Evolutionary conservation across 208 protist species (phyloP), one percentile per base, ranked within the genome.

Genomic region (Wallacemonas collosoma): DNA sequence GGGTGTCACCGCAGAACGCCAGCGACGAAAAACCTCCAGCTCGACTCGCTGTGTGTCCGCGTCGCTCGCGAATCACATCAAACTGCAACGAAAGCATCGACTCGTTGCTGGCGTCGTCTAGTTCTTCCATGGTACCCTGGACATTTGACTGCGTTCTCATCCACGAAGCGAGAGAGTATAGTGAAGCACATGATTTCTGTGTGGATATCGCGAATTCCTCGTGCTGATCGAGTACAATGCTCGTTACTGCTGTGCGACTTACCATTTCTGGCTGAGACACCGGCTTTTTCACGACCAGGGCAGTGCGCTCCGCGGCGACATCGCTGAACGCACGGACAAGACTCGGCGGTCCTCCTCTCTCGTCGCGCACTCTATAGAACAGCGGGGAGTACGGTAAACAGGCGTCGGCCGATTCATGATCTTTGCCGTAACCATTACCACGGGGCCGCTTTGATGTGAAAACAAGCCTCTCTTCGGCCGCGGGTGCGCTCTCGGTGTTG

Each of bases 1-100:
- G 71, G 3, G 90, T 82, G 3, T 75, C 73, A 2, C 78, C 82
- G 2, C 89, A 17, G 71, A 95, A 95, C n/a, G 82, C 73, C 1
- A 75, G 45, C 0, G 80, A 44, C 9, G 83, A 83, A n/a, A 93
- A 87, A n/a, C 75, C 81, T 64, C 86, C 85, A 6, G 71, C 48
- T 41, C 47, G 35, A 68, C 35, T 45, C 11, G 45, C n/a, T 2
- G 6, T 38, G 12, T 50, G 17, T 6, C 53, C 40, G 36, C 12
- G 5, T 12, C 39, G 5, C 4, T 61, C 47, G 11, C 55, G 56
- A 44, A 73, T 39, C 4, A 35, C 53, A 47, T 63, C 4, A 61
- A 58, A 51, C 2, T 6, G 57, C 9, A 76, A 39, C 3, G 55
- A 53, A 9, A 76, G 4, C 9, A 60, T 61, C 26, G 62, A 15